Conservation (phyloP, 306 rosid species). For the Myrica gale region DNA sequence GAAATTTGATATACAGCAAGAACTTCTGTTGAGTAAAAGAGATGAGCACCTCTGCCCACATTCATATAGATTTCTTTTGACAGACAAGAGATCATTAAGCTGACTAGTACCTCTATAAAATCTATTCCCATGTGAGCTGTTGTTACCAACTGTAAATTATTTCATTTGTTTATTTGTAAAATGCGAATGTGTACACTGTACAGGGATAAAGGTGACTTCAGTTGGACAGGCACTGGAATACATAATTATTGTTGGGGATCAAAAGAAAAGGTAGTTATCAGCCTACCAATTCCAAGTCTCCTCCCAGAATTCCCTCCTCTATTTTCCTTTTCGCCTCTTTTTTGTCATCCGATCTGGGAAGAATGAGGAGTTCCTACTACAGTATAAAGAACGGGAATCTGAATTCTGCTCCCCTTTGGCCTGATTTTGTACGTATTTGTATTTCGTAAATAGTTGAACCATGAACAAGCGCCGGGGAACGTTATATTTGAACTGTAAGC, state of each 20-base stretch:
- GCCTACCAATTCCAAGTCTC: constrained; percentile 20
- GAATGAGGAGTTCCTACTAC: constrained; percentile 25
- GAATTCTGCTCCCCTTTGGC: neutral
- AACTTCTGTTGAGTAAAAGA: constrained; percentile 13
- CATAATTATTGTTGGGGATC: constrained; percentile 40
- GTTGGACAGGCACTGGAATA: constrained; percentile 24
- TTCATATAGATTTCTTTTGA: constrained; percentile 22
- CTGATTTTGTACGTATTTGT: constrained; percentile 1
- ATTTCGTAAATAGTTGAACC: constrained; percentile 7
- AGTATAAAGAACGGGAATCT: constrained; percentile 15
- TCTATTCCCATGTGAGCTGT: constrained; percentile 7
- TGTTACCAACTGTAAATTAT: constrained; percentile 31
- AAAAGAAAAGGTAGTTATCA: constrained; percentile 33
- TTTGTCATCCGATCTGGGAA: constrained; percentile 44
- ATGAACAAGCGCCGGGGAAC: constrained; percentile 19
- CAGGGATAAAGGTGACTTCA: constrained; percentile 26
- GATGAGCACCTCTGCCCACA: constrained; percentile 18
- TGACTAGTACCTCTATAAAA: neutral
- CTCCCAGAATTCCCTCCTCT: constrained; percentile 30
- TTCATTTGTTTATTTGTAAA: constrained; percentile 2
- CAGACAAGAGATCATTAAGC: constrained; percentile 13
- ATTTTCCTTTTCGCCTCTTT: constrained; percentile 34
- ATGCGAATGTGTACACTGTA: constrained; percentile 16
- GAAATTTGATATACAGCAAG: neutral
- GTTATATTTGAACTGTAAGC: constrained; percentile 25